These are phyloP conservation scores for Sodiomyces alkalinus DNA, from an alignment of 2,329 filamentous ascomycete species.

Conservation along the genomic window DNA sequence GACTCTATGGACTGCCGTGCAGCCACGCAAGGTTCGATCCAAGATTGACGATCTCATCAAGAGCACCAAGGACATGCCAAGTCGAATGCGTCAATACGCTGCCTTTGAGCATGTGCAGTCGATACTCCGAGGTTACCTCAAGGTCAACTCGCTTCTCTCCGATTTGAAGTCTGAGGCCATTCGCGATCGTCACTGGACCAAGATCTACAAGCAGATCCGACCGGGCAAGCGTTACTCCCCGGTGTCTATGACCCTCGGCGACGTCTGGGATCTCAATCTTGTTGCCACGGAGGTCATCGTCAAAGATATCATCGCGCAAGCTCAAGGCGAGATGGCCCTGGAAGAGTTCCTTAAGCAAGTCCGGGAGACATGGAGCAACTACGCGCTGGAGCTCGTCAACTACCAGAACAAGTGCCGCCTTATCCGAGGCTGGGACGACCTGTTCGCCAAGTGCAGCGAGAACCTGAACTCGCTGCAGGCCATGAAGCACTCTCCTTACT, in stretches of 20 bases:
- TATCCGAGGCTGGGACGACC: conserved; percentile 93
- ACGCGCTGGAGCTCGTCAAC: conserved; percentile 82
- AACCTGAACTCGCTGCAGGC: conserved; percentile 95
- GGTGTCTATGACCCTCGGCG: conserved; percentile 88
- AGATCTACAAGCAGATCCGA: conserved; percentile 92
- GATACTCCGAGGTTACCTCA: conserved; percentile 73
- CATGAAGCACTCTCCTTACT: conserved; percentile 98
- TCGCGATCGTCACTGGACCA: conserved; percentile 89
- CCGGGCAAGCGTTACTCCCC: conserved; percentile 89
- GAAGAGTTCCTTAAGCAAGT: conserved; percentile 97
- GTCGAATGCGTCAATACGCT: conserved; percentile 96
- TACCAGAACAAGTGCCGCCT: conserved; percentile 98
- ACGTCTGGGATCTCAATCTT: conserved; percentile 95
- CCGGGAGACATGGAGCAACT: conserved; percentile 92
- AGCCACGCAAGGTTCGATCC: conserved; percentile 81
- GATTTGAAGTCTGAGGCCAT: conserved; percentile 96
- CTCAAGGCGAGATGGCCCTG: conserved; percentile 93
- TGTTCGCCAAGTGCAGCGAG: conserved; percentile 97
- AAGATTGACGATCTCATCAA: conserved; percentile 87
- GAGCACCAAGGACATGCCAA: conserved; percentile 98
- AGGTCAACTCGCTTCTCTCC: conserved; percentile 74
- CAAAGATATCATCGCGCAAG: conserved; percentile 84
- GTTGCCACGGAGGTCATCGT: conserved; percentile 77
- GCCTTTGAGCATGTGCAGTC: conserved; percentile 98
- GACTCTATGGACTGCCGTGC: conserved; percentile 85